Evolutionary conservation across 1,284 basidiomycete species (phyloP).

Genomic region (Leccinum solheimii): DNA sequence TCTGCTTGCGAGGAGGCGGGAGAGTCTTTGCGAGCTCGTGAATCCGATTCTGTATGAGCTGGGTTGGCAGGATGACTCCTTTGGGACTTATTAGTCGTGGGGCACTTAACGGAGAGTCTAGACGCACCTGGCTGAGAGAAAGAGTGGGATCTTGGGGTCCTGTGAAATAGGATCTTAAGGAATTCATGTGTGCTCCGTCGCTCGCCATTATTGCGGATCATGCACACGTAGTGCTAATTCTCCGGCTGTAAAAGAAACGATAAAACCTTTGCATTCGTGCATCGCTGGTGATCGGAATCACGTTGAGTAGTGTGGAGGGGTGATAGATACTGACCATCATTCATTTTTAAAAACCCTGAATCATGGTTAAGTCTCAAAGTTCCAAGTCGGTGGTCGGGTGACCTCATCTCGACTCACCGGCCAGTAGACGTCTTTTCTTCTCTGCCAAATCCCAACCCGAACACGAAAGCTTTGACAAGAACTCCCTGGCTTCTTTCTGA

Average conservation of each 20-base stretch:
- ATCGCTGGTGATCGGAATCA: slow-evolving; percentile 42
- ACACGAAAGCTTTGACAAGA: no score
- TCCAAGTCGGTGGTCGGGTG: not conserved
- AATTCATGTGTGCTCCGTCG: slow-evolving; percentile 35
- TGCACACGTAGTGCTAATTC: slow-evolving; percentile 43
- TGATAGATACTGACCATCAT: slow-evolving; percentile 51
- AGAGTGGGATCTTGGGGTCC: slow-evolving; percentile 38
- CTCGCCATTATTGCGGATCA: slow-evolving; percentile 20
- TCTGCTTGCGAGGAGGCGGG: slow-evolving; percentile 80
- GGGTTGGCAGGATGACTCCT: slow-evolving; percentile 62
- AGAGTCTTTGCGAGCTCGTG: slow-evolving; percentile 74
- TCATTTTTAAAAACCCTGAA: slow-evolving; percentile 52
- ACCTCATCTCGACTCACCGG: slow-evolving; percentile 16
- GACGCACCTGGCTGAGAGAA: slow-evolving; percentile 42
- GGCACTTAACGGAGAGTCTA: no score
- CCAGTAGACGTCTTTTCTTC: slow-evolving; percentile 21
- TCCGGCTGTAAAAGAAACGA: slow-evolving; percentile 44
- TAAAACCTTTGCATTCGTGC: slow-evolving; percentile 54
- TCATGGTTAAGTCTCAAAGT: not conserved
- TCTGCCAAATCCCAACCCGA: no score
- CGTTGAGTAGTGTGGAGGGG: slow-evolving; percentile 47
- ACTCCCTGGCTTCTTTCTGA: no score
- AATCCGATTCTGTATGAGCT: slow-evolving; percentile 71
- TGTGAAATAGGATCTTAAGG: slow-evolving; percentile 38
- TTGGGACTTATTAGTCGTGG: slow-evolving; percentile 14